These are phyloP conservation scores for Eudorina sp. DNA, from an alignment of 139 green algal species.

Conservation along the genomic window DNA sequence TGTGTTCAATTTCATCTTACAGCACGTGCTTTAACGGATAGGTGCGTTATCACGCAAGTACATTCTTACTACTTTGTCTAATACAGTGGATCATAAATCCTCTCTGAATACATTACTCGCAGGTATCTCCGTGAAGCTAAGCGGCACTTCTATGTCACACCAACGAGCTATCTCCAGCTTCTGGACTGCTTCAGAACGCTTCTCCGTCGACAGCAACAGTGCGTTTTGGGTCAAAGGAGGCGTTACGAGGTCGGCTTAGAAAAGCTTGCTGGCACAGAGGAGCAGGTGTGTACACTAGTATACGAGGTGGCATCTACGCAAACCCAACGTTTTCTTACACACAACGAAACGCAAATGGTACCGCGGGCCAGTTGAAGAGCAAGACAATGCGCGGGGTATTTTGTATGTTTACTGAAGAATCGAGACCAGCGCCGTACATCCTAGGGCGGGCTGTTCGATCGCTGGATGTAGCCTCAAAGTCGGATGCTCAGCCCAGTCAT, in stretches of 20 bases:
- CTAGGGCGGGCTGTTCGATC: too few species aligned
- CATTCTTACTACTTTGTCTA: not conserved
- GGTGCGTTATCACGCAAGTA: not conserved
- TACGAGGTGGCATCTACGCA: too few species aligned
- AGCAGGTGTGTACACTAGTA: constrained; percentile 49
- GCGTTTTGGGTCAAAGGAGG: constrained; percentile 53
- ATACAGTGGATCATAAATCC: too few species aligned
- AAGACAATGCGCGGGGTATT: too few species aligned
- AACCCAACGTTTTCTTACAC: too few species aligned
- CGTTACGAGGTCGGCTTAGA: constrained; percentile 79
- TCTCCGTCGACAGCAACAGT: constrained; percentile 38
- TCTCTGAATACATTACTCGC: not conserved
- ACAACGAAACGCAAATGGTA: too few species aligned
- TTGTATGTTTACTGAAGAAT: too few species aligned
- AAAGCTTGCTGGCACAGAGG: constrained; percentile 79
- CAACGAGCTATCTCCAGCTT: constrained; percentile 84
- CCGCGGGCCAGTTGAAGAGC: too few species aligned
- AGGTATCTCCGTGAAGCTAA: constrained; percentile 56
- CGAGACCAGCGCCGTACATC: too few species aligned
- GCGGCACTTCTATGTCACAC: constrained; percentile 84
- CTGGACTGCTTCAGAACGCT: constrained; percentile 71
- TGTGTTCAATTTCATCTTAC: constrained; percentile 53
- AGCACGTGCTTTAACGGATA: constrained; percentile 19
- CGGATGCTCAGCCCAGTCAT: too few species aligned
- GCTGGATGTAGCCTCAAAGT: too few species aligned